Percentiles rank a stretch among this genome's conserved stretches.
Evolutionary conservation across 352 stramenopile species (phyloP).

Genomic region (Phytopythium mirpurense): DNA sequence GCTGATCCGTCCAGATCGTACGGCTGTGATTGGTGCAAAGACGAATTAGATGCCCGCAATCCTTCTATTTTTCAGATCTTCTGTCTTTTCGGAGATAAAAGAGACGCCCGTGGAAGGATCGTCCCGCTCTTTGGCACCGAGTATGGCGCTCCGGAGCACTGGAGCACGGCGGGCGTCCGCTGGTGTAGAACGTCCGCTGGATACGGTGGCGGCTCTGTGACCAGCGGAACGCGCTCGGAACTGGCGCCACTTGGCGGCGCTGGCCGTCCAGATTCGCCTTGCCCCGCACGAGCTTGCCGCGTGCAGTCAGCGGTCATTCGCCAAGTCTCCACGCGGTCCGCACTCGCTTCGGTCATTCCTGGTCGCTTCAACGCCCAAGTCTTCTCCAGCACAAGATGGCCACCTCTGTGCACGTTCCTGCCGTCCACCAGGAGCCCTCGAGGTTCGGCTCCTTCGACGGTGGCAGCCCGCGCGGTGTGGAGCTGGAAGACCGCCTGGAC

Average conservation of each 20-base stretch:
- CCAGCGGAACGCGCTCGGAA: conserved; percentile 12
- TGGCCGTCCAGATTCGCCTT: conserved; percentile 9
- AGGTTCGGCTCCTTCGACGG: background rate
- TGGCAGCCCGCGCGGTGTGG: conserved; percentile 23
- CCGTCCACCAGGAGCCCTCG: conserved; percentile 2
- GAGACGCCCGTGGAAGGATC: background rate
- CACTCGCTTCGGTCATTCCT: background rate
- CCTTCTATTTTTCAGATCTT: conserved; percentile 1
- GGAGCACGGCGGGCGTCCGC: too few relatives aligned
- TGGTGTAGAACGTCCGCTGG: too few relatives aligned
- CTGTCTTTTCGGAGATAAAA: background rate
- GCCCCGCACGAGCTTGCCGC: too few relatives aligned
- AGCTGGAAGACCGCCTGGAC: conserved; percentile 35
- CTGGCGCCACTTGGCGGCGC: conserved; percentile 4
- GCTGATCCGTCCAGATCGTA: background rate
- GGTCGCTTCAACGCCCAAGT: too few relatives aligned
- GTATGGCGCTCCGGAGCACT: too few relatives aligned
- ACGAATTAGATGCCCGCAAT: background rate
- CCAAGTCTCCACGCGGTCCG: conserved; percentile 1
- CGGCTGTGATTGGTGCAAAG: conserved; percentile 7
- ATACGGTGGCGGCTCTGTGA: background rate
- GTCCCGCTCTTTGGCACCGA: conserved; percentile 1
- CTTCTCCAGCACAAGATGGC: conserved; percentile 3
- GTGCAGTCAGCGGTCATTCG: conserved; percentile 5
- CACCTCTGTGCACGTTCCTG: conserved; percentile 14